Conservation (phyloP, 495 filamentous ascomycete species). For the Penicillium riverlandense region DNA sequence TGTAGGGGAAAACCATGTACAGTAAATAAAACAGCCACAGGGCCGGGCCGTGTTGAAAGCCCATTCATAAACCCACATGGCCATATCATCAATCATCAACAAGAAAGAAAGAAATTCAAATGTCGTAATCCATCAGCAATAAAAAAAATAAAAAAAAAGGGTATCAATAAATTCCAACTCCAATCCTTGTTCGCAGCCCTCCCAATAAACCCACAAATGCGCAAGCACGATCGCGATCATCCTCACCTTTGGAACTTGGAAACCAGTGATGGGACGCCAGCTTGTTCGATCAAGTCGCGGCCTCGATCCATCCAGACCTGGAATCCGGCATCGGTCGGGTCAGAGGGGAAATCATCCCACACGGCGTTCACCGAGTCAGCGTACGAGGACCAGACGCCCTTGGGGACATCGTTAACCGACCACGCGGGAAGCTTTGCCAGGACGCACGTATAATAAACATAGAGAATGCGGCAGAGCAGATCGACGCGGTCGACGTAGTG, state of each 20-base stretch:
- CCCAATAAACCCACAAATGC: too few species aligned
- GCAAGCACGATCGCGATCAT: too few species aligned
- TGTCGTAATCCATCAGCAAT: conserved; percentile 14
- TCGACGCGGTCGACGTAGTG: conserved; percentile 42
- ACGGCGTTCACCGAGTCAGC: conserved; percentile 37
- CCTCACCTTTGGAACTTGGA: conserved; percentile 15
- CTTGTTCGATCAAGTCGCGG: conserved; percentile 35
- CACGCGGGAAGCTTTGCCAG: conserved; percentile 41
- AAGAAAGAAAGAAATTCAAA: conserved; percentile 2
- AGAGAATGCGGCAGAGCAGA: conserved; percentile 41
- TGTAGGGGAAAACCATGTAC: conserved; percentile 6
- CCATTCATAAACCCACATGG: not conserved
- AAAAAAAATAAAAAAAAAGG: conserved; percentile 22
- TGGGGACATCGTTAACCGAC: conserved; percentile 30
- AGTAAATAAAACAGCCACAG: conserved; percentile 1
- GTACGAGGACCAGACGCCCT: conserved; percentile 39
- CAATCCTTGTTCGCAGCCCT: conserved; percentile 4
- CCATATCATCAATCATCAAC: conserved; percentile 18
- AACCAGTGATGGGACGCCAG: conserved; percentile 30
- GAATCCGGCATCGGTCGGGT: conserved; percentile 37
- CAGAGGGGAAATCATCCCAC: conserved; percentile 39
- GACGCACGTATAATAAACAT: conserved; percentile 45
- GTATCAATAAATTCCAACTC: conserved; percentile 33
- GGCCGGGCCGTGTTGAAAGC: not conserved
- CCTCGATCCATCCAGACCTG: conserved; percentile 34